Evolutionary conservation across 495 filamentous ascomycete genomes (phyloP), one percentile per base, ranked within the genome.

Genomic region (Penicillium angulare): DNA sequence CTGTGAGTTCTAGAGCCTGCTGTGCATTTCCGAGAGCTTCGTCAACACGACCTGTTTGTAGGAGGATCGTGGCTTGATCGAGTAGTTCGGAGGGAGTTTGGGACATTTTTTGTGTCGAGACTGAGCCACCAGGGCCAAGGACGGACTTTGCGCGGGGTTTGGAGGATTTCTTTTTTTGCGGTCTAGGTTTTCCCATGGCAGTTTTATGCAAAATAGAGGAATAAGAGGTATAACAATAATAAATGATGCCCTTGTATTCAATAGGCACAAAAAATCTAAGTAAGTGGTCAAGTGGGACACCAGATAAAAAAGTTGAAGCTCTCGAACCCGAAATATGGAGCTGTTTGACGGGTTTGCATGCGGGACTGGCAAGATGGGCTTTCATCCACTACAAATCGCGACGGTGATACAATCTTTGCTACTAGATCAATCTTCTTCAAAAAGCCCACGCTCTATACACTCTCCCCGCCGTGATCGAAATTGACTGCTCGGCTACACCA

Each of bases 31-130:
- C 66, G n/a, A 88, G 78, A 5, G 92, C 89, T 46, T 79, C 80
- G 29, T 85, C 80, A 3, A 85, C 73, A 51, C 89, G 81, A 41
- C 84, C 84, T 33, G 84, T 86, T 57, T 90, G 83, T 20, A 93
- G 77, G 23, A 84, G 78, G 40, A 79, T 73, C 7, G 82, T 80
- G 13, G 90, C 88, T 63, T 87, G 77, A 44, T 79, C 77, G 60
- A 95, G 81, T 27, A 89, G 74, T 42, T 71, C 66, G 5, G 78
- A 68, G 39, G 76, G 71, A 43, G 75, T 70, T 66, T 74, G 68
- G 51, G 69, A 63, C 71, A 75, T 81, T 49, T 74, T 73, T 46
- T 60, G 60, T 67, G 72, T 74, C 44, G 68, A 74, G 50, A 76
- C 52, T 18, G 68, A 66, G 59, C 65, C 64, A 60, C 70, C 73